Base-by-base conservation (phyloP, 345 rosid genomes). In the Arabis alpina region DNA sequence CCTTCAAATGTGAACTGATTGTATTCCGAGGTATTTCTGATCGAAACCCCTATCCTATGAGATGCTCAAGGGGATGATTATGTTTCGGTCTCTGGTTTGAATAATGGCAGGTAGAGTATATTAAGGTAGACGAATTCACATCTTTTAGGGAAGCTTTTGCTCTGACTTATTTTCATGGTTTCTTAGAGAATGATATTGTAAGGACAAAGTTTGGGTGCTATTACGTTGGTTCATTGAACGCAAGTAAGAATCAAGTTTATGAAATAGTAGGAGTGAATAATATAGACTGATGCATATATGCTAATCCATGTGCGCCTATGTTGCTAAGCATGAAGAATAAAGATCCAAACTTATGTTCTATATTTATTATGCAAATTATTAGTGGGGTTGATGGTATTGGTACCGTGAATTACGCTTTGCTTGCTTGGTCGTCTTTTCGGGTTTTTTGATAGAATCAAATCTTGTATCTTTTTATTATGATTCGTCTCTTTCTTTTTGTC, bases 1-100 rank as follows among this genome's bases (percentile, higher is more conserved):
- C 64, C 80, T 60, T 59, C 66, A 68, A 74, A 85, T 82, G 75
- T 82, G 83, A 90, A 75, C 52, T 74, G 66, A 62, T 73, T 55
- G 6, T 32, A 36, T 42, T 64, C 39, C 30, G 0, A 8, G 56
- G 66, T 68, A 62, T 66, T 45, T 37, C 73, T 61, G 19, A 40
- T 61, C 30, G 28, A 61, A 27, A 16, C 64, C 52, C 41, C 12
- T 19, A 19, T 19, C 23, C 0, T 19, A 19, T 19, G 54, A 58
- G 72, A 59, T 59, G 61, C 4, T 66, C 49, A 42, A 50, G 54
- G 37, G 42, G 40, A 9, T 54, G 61, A 45, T 28, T 28, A 28
- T 74, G 44, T 67, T 67, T 53, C 41, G 44, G 57, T 45, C 73
- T 61, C 11, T 60, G 44, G 69, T 61, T 74, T 45, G 57, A 74